Evolutionary conservation across 331 rosid genomes (phyloP).

Genomic region (Prunus yedoensis): DNA sequence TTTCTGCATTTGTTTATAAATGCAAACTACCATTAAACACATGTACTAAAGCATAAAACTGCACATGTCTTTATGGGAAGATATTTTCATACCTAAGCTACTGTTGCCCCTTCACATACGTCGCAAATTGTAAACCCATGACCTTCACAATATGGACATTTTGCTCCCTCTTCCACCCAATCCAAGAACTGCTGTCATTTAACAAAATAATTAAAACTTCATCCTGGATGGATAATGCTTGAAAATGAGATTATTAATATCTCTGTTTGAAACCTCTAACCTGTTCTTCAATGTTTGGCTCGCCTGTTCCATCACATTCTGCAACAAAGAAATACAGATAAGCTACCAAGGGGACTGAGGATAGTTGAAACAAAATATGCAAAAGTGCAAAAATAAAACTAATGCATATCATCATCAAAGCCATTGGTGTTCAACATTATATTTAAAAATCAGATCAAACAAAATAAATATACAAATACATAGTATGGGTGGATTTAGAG

Average conservation of each 20-base stretch:
- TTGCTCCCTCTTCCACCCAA: constrained; percentile 72
- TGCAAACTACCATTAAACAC: background rate
- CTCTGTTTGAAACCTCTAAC: constrained; percentile 36
- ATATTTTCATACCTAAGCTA: constrained; percentile 25
- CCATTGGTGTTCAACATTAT: background rate
- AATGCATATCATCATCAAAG: background rate
- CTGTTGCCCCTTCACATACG: constrained; percentile 54
- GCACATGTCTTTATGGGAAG: too few relatives aligned
- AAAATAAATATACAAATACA: background rate
- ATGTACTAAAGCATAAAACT: constrained; percentile 4
- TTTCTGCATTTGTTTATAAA: background rate
- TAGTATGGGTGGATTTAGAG: background rate
- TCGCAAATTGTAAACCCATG: constrained; percentile 64
- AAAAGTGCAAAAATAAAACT: too few relatives aligned
- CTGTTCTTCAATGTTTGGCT: constrained; percentile 87
- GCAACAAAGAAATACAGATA: constrained; percentile 21
- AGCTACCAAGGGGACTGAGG: background rate
- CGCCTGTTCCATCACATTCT: constrained; percentile 95
- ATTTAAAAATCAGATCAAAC: background rate
- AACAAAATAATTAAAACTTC: constrained; percentile 21
- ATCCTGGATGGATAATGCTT: background rate
- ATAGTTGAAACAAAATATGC: too few relatives aligned
- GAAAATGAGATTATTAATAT: too few relatives aligned
- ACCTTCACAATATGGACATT: constrained; percentile 92
- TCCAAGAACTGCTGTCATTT: constrained; percentile 75